These are phyloP conservation scores for Melaleuca quinquenervia DNA, from an alignment of 345 rosid species.

Conservation along the genomic window DNA sequence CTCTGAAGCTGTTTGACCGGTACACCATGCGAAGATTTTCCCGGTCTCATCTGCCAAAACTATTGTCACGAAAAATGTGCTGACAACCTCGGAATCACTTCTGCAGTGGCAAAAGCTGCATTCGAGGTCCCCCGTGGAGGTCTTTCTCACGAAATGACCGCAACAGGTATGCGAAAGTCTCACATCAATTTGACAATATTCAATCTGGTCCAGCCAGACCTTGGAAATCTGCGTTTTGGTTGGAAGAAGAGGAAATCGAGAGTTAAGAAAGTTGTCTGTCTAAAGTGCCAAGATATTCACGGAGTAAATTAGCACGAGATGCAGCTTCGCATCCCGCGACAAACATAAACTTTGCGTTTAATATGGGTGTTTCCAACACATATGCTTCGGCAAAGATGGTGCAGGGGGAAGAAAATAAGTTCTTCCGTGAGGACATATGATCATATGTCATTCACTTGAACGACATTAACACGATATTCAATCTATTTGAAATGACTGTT, in stretches of 20 bases:
- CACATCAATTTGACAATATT: conserved; percentile 49
- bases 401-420: neutral
- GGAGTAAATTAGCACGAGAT: neutral
- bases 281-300: neutral
- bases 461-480: neutral
- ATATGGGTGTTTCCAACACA: neutral
- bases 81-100: conserved; percentile 34
- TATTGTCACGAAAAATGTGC: conserved; percentile 60
- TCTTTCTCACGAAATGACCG: conserved; percentile 52
- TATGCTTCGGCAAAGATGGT: neutral
- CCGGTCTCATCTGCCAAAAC: conserved; percentile 54
- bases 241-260: neutral
- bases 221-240: conserved; percentile 44
- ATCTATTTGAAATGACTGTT: neutral
- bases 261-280: neutral
- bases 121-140: conserved; percentile 16
- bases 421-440: neutral
- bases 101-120: conserved; percentile 61
- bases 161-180: conserved; percentile 49
- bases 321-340: neutral
- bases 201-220: conserved; percentile 64
- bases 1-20: conserved; percentile 78
- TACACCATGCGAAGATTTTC: conserved; percentile 62
- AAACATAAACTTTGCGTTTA: neutral
- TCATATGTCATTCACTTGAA: neutral